These are phyloP conservation scores for Penicillium sp. DNA, from an alignment of 2,329 filamentous ascomycete genomes.

Conservation along the genomic window DNA sequence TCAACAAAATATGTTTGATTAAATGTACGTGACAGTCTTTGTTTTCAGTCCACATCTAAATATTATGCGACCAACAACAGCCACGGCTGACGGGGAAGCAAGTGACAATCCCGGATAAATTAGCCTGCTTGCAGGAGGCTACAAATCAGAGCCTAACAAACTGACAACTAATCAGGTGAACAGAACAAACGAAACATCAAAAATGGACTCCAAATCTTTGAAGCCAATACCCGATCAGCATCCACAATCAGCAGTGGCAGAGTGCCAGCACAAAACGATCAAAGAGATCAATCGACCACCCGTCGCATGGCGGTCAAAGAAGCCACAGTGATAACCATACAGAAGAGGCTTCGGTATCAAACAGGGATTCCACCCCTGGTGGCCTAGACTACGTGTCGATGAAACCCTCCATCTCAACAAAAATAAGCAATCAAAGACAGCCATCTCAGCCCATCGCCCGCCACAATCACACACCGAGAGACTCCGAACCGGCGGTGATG, in stretches of 20 bases:
- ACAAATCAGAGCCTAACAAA: not conserved
- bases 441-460: slow-evolving; percentile 15
- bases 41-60: not conserved
- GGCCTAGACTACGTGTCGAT: not conserved
- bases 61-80: not conserved
- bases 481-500: slow-evolving; percentile 10
- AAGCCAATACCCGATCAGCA: not conserved
- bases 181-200: not conserved
- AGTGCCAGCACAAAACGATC: not conserved
- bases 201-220: not conserved
- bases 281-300: not conserved
- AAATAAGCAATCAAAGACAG: slow-evolving; percentile 20
- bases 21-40: not conserved
- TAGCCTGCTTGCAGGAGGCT: slow-evolving; percentile 3
- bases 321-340: not conserved
- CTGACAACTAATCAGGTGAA: not conserved
- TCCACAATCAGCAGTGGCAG: not conserved
- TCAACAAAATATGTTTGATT: not conserved
- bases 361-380: not conserved
- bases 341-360: not conserved
- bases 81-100: slow-evolving; percentile 4
- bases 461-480: slow-evolving; percentile 23
- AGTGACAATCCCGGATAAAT: not conserved
- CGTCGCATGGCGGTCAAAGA: not conserved
- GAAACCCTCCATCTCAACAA: not conserved